phyloP scores from a whole-genome alignment of 148 eudicot species.

The Heliosperma pusillum region DNA sequence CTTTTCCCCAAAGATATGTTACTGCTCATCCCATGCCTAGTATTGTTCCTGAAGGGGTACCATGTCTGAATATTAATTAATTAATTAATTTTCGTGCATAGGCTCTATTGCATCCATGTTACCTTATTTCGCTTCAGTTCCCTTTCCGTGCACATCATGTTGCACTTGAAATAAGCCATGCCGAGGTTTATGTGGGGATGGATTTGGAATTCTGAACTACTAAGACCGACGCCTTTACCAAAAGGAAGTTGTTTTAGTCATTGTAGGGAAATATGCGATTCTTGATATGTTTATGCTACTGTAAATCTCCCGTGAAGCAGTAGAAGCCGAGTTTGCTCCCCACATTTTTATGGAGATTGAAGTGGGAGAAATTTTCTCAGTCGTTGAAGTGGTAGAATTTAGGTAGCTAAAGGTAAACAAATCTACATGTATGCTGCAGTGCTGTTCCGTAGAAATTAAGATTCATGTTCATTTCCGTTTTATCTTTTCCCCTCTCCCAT shows the following conservation, averaged over 20 bases:
- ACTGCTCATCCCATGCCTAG: conserved; percentile 68
- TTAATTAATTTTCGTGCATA: conserved; percentile 21
- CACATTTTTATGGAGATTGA: conserved; percentile 15
- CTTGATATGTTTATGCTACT: conserved; percentile 20
- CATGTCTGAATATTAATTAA: conserved; percentile 53
- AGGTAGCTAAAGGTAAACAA: conserved; percentile 32
- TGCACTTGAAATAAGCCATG: conserved; percentile 17
- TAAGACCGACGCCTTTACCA: conserved; percentile 15
- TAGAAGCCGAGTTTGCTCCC: conserved; percentile 29
- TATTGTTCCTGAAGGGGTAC: conserved; percentile 72
- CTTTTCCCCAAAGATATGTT: conserved; percentile 67
- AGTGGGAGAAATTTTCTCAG: conserved; percentile 17
- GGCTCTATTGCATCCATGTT: conserved; percentile 22
- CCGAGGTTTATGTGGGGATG: conserved; percentile 19
- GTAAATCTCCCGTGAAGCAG: conserved; percentile 33
- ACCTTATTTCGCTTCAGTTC: conserved; percentile 20
- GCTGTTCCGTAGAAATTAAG: conserved; percentile 1
- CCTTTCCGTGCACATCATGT: conserved; percentile 2
- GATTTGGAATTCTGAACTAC: conserved; percentile 11
- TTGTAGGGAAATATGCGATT: conserved; percentile 27
- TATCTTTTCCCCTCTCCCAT: background rate
- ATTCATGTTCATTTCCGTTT: background rate
- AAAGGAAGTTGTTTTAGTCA: conserved; percentile 1
- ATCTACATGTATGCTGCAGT: conserved; percentile 20
- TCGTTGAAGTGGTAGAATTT: conserved; percentile 24